These are phyloP conservation scores for Aspergillus bombycis DNA, from an alignment of 2,329 filamentous ascomycete genomes.

Conservation along the genomic window DNA sequence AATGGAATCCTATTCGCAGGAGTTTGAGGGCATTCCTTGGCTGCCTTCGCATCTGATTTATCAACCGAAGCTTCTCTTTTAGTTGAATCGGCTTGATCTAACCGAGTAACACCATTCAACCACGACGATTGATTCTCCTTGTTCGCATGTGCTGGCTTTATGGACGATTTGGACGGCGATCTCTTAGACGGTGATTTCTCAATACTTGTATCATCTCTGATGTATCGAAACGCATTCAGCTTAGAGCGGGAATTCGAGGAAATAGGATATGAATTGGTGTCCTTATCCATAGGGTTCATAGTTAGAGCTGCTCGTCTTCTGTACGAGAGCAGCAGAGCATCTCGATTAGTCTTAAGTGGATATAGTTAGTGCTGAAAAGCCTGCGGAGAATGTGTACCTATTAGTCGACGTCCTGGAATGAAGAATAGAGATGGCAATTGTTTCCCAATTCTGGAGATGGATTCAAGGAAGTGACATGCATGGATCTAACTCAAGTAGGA, in stretches of 20 bases:
- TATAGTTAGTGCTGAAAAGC: constrained; percentile 6
- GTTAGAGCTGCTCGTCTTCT: constrained; percentile 18
- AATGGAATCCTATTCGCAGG: constrained; percentile 62
- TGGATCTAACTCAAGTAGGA: neutral
- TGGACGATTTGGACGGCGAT: constrained; percentile 25
- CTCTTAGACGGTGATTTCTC: constrained; percentile 27
- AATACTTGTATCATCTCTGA: constrained; percentile 35
- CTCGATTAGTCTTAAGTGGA: constrained; percentile 19
- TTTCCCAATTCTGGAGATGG: neutral
- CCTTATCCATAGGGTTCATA: constrained; percentile 30
- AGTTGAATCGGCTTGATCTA: constrained; percentile 23
- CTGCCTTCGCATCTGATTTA: constrained; percentile 29
- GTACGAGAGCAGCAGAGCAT: constrained; percentile 30
- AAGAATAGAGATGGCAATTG: neutral
- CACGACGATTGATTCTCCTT: constrained; percentile 50
- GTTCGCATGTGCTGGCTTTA: constrained; percentile 37
- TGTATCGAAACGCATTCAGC: constrained; percentile 58
- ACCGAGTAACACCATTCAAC: constrained; percentile 37
- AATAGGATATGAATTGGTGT: constrained; percentile 39
- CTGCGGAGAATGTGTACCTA: neutral
- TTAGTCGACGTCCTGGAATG: neutral
- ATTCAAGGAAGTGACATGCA: neutral
- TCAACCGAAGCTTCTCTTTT: constrained; percentile 25
- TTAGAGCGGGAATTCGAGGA: constrained; percentile 58
- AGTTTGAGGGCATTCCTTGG: constrained; percentile 56